These are phyloP conservation scores for Eimeria maxima DNA, from an alignment of 169 alveolate genomes.

Conservation along the genomic window DNA sequence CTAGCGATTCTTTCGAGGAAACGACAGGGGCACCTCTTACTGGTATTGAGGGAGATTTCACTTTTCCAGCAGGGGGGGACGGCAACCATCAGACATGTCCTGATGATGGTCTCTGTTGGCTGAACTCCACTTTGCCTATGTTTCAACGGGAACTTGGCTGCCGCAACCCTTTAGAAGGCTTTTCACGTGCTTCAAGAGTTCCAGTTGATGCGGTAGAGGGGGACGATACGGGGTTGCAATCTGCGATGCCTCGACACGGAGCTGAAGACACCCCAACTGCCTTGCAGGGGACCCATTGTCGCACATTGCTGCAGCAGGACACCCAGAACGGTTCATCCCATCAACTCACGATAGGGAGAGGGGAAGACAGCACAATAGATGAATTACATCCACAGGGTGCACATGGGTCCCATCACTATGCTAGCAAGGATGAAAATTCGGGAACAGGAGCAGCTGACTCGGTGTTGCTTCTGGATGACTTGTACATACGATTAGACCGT, in stretches of 20 bases:
- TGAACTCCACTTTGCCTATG: background rate
- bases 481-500: background rate
- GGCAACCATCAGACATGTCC: background rate
- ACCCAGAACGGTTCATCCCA: background rate
- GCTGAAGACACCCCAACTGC: background rate
- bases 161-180: background rate
- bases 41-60: background rate
- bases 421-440: background rate
- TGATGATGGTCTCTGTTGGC: background rate
- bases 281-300: background rate
- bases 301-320: background rate
- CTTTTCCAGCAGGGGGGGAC: background rate
- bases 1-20: slow-evolving; percentile 52
- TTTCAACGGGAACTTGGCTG: background rate
- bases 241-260: background rate
- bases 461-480: background rate
- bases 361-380: background rate
- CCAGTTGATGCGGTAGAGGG: background rate
- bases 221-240: background rate
- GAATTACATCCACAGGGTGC: background rate
- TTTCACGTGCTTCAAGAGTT: background rate
- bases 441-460: background rate
- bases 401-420: background rate
- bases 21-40: background rate
- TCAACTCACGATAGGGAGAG: background rate